A percentile compares a stretch with the other conserved stretches of the same genome.
Conservation (phyloP, 192 early-diverging fungal genomes). For the Thoreauomyces humboldtii region DNA sequence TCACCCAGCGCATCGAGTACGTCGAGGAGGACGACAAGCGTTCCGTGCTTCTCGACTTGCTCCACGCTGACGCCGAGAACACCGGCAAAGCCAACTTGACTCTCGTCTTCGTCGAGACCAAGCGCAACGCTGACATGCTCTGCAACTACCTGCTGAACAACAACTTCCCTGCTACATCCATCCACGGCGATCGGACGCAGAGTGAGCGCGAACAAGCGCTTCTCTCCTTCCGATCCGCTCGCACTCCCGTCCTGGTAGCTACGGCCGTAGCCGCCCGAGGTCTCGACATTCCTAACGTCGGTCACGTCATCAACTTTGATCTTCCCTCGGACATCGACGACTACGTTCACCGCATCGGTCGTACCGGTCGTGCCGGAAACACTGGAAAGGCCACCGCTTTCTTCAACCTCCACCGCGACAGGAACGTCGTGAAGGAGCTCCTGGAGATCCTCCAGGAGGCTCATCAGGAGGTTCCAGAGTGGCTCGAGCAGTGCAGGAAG, state of each 20-base stretch:
- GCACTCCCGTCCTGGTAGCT: constrained; percentile 81
- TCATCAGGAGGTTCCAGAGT: constrained; percentile 88
- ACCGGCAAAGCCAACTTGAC: constrained; percentile 61
- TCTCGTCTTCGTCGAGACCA: constrained; percentile 96
- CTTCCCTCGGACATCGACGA: constrained; percentile 80
- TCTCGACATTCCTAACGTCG: constrained; percentile 84
- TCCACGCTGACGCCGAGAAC: constrained; percentile 35
- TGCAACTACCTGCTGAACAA: constrained; percentile 73
- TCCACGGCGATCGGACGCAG: constrained; percentile 96
- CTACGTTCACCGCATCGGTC: constrained; percentile 98
- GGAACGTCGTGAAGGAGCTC: constrained; percentile 77
- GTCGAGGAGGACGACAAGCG: constrained; percentile 94
- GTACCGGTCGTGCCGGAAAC: constrained; percentile 96
- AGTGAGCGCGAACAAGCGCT: constrained; percentile 92
- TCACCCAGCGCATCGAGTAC: constrained; percentile 87
- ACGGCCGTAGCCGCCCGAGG: constrained; percentile 98
- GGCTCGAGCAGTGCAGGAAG: constrained; percentile 57
- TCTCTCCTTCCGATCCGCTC: constrained; percentile 78
- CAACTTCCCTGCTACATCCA: constrained; percentile 88
- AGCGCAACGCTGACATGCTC: constrained; percentile 87
- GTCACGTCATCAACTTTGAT: constrained; percentile 86
- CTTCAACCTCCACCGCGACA: constrained; percentile 85
- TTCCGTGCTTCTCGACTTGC: constrained; percentile 80
- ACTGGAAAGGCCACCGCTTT: constrained; percentile 89
- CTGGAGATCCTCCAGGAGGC: constrained; percentile 88